A percentile compares a stretch with the other conserved stretches of the same genome.
Evolutionary conservation across 108 stramenopile species (phyloP).

Genomic region (Conticribra guillardii): DNA sequence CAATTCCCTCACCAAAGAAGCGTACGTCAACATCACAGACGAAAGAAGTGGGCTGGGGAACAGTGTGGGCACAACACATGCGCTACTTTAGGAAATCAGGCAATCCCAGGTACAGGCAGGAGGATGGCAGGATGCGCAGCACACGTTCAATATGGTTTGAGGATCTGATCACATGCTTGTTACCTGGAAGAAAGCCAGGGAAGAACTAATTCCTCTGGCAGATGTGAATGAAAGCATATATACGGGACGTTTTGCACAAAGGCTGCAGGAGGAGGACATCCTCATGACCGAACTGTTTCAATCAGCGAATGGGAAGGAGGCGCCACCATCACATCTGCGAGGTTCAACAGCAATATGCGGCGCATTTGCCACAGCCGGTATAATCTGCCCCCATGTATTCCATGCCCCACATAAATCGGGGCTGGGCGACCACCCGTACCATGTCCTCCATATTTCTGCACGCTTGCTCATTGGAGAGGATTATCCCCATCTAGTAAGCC

Average conservation of each 20-base stretch:
- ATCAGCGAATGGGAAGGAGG: neutral
- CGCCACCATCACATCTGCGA: neutral
- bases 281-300: neutral
- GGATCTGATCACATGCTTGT: too few species aligned
- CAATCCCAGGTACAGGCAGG: neutral
- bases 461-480: neutral
- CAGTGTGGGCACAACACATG: neutral
- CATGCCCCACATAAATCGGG: too few species aligned
- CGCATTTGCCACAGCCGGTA: neutral
- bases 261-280: neutral
- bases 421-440: too few species aligned
- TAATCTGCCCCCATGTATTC: too few species aligned
- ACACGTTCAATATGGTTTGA: neutral
- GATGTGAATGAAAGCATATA: neutral
- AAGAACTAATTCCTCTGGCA: neutral
- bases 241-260: neutral
- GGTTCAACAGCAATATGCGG: neutral
- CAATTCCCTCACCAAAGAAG: neutral
- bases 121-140: neutral
- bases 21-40: neutral
- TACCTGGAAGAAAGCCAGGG: neutral
- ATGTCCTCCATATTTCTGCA: neutral
- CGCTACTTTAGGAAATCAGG: neutral
- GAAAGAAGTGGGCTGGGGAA: neutral
- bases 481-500: conserved; percentile 1